These are phyloP conservation scores for Cadophora sp. DNA, from an alignment of 2,329 filamentous ascomycete species.

Conservation along the genomic window DNA sequence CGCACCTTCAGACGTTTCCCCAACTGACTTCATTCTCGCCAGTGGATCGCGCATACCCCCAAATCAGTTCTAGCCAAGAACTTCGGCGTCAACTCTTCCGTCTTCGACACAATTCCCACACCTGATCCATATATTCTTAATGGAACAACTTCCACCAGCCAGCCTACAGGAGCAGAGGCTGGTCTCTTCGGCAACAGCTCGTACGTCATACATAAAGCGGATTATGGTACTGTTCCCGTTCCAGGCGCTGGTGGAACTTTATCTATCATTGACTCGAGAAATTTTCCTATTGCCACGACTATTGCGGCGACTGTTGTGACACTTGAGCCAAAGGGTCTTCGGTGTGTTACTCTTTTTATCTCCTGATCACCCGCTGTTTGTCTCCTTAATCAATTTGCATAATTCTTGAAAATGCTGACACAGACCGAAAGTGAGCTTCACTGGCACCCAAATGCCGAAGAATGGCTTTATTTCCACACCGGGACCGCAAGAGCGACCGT, in stretches of 20 bases:
- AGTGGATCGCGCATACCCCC: conserved; percentile 70
- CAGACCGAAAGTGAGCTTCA: conserved; percentile 44
- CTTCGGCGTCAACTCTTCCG: conserved; percentile 65
- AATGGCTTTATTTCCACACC: conserved; percentile 75
- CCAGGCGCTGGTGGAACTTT: conserved; percentile 68
- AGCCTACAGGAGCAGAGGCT: conserved; percentile 53
- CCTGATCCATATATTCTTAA: conserved; percentile 68
- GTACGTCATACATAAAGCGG: conserved; percentile 65
- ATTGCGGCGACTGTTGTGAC: conserved; percentile 70
- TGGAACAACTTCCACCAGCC: conserved; percentile 55
- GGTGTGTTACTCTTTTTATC: conserved; percentile 71
- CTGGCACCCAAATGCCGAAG: conserved; percentile 53
- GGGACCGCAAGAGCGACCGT: conserved; percentile 67
- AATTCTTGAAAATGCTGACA: conserved; percentile 54
- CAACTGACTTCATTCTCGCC: neutral
- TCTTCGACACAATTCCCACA: conserved; percentile 64
- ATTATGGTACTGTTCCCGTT: conserved; percentile 48
- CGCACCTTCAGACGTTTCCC: too few species aligned
- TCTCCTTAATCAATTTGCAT: too few species aligned
- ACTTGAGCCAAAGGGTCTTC: conserved; percentile 65
- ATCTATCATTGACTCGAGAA: conserved; percentile 69
- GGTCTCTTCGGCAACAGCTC: conserved; percentile 62
- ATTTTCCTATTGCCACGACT: conserved; percentile 70
- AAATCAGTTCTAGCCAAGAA: conserved; percentile 70
- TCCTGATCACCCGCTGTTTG: too few species aligned